A percentile compares a stretch with the other conserved stretches of the same genome.
phyloP scores from a whole-genome alignment of 2,329 filamentous ascomycete genomes.

The Bipolaris sorokiniana region DNA sequence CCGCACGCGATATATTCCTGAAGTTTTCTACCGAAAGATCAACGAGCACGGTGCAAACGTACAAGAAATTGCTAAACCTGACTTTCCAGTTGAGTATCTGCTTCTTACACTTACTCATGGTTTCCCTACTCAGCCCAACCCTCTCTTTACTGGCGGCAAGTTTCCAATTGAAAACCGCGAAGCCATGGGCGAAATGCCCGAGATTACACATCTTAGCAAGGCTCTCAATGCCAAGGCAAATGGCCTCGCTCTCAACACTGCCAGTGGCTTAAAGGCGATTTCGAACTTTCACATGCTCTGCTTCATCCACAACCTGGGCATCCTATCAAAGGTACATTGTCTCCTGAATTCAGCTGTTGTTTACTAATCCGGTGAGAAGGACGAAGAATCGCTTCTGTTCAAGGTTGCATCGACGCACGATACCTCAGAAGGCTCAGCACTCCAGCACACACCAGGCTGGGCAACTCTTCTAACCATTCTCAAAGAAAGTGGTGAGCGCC shows the following conservation, averaged over 20 bases:
- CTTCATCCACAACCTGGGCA: slow-evolving; percentile 79
- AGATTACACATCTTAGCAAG: slow-evolving; percentile 70
- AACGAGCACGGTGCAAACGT: slow-evolving; percentile 98
- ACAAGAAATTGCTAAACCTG: slow-evolving; percentile 94
- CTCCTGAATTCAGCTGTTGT: not conserved
- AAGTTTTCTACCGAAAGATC: slow-evolving; percentile 93
- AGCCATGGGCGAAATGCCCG: slow-evolving; percentile 83
- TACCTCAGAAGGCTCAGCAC: slow-evolving; percentile 77
- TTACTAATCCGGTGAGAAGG: slow-evolving; percentile 60
- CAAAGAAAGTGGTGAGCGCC: slow-evolving; percentile 95
- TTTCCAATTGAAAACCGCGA: slow-evolving; percentile 95
- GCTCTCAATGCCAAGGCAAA: slow-evolving; percentile 68
- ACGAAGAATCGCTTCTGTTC: slow-evolving; percentile 86
- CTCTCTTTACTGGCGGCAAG: slow-evolving; percentile 71
- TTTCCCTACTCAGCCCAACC: slow-evolving; percentile 81
- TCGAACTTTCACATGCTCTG: slow-evolving; percentile 96
- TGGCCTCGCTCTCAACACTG: slow-evolving; percentile 60
- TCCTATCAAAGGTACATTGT: slow-evolving; percentile 77
- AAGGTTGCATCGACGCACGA: slow-evolving; percentile 83
- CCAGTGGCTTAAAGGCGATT: slow-evolving; percentile 69
- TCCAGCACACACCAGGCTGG: slow-evolving; percentile 90
- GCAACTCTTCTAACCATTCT: slow-evolving; percentile 91
- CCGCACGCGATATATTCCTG: slow-evolving; percentile 87
- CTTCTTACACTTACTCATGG: slow-evolving; percentile 96
- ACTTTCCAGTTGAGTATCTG: slow-evolving; percentile 95